Conservation (phyloP, 78 protist species). For the Isochrysis galbana region DNA sequence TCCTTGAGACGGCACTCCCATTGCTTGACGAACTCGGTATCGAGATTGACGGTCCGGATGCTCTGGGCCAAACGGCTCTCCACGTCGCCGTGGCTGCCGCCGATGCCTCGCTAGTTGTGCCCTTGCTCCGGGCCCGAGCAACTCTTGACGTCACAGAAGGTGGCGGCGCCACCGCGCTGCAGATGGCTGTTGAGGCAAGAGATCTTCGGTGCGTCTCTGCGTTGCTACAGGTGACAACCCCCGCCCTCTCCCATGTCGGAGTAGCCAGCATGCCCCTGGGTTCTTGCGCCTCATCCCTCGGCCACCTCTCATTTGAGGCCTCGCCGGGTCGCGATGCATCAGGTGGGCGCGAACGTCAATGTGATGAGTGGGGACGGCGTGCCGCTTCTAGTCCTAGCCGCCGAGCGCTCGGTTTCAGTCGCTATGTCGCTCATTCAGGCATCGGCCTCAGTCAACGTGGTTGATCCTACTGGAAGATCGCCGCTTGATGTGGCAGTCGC, state of each 20-base stretch:
- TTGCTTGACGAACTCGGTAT: not conserved
- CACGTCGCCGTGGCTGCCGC: not conserved
- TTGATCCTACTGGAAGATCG: not conserved
- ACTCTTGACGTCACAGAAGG: not conserved
- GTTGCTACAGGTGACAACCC: not conserved
- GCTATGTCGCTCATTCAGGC: not conserved
- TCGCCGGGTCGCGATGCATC: not conserved
- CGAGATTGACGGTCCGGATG: not conserved
- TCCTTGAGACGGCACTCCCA: not conserved
- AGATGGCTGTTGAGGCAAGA: not conserved
- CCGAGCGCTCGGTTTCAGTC: not conserved
- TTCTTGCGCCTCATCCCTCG: not conserved
- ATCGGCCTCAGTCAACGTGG: not conserved
- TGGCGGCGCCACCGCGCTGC: not conserved
- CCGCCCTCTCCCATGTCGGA: not conserved
- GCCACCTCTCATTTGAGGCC: not conserved
- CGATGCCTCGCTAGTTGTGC: not conserved
- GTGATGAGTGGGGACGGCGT: not conserved
- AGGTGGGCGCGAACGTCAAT: not conserved
- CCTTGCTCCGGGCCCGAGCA: not conserved
- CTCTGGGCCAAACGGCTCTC: not conserved
- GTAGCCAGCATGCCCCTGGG: not conserved
- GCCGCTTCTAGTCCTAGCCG: not conserved
- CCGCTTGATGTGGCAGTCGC: not conserved
- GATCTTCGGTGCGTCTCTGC: not conserved